Conservation (phyloP, 495 filamentous ascomycete species). For the Pseudoneurospora amorphoporcata region DNA sequence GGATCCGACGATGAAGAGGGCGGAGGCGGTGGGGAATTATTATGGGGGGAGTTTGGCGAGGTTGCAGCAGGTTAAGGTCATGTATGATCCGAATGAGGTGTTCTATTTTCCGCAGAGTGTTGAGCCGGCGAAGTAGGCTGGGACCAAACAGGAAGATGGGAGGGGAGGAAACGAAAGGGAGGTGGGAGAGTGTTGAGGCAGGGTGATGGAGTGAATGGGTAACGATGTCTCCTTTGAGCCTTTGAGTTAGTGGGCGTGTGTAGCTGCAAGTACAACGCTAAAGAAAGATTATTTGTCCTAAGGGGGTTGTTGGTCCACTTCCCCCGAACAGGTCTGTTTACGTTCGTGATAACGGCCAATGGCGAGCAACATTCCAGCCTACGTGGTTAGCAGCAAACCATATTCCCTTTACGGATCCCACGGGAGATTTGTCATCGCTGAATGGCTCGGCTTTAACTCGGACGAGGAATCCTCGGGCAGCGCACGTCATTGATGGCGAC, state of each 20-base stretch:
- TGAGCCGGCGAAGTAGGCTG: slow-evolving; percentile 18
- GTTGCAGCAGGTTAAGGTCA: slow-evolving; percentile 43
- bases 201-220: neutral
- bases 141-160: neutral
- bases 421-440: neutral
- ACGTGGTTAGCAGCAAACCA: neutral
- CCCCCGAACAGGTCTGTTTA: neutral
- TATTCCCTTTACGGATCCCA: neutral
- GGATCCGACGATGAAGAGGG: slow-evolving; percentile 27
- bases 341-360: neutral
- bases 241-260: neutral
- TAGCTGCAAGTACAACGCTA: neutral
- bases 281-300: neutral
- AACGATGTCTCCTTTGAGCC: neutral
- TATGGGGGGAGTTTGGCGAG: slow-evolving; percentile 43
- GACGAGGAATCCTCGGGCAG: neutral
- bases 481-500: neutral
- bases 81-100: slow-evolving; percentile 46
- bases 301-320: neutral
- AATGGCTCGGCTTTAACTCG: neutral
- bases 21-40: slow-evolving; percentile 33
- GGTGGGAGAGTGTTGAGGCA: neutral
- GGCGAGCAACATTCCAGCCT: neutral
- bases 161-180: neutral
- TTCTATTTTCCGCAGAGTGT: slow-evolving; percentile 56